phyloP scores from a whole-genome alignment of 495 filamentous ascomycete genomes.

The Elasticomyces elasticus region DNA sequence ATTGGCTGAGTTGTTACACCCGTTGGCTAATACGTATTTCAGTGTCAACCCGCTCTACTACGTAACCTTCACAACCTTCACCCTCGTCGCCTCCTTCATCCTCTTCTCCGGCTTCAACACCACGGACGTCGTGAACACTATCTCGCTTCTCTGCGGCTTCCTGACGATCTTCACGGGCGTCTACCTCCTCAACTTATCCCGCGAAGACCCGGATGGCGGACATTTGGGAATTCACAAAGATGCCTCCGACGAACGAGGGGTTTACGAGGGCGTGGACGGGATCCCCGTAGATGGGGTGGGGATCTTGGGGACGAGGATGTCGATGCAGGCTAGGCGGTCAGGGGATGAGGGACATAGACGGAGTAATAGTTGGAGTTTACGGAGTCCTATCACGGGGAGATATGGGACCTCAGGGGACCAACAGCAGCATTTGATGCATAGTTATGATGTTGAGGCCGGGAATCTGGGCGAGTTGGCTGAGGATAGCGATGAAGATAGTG shows the following conservation, averaged over 20 bases:
- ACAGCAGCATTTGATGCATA: constrained; percentile 69
- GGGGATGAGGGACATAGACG: constrained; percentile 39
- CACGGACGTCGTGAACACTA: constrained; percentile 81
- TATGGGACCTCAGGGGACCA: constrained; percentile 43
- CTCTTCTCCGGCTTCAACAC: constrained; percentile 98
- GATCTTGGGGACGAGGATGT: constrained; percentile 76
- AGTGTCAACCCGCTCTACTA: constrained; percentile 99
- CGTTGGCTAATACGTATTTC: constrained; percentile 9
- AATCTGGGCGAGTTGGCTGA: constrained; percentile 61
- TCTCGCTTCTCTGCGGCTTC: constrained; percentile 88
- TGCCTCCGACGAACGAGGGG: constrained; percentile 34
- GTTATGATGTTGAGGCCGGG: constrained; percentile 44
- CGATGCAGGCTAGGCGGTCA: constrained; percentile 81
- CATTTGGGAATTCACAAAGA: constrained; percentile 41
- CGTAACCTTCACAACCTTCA: constrained; percentile 97
- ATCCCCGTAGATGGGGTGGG: constrained; percentile 85
- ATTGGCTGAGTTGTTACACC: too few relatives aligned
- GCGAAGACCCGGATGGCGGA: constrained; percentile 76
- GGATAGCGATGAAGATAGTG: constrained; percentile 46
- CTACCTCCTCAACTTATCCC: constrained; percentile 90
- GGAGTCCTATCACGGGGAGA: constrained; percentile 28
- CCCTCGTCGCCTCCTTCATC: constrained; percentile 90
- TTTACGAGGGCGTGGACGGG: constrained; percentile 50
- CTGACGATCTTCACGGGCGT: constrained; percentile 94
- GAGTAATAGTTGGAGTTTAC: constrained; percentile 39